These are phyloP conservation scores for Phaeolepiota aurea DNA, from an alignment of 768 basidiomycete genomes.

Conservation along the genomic window DNA sequence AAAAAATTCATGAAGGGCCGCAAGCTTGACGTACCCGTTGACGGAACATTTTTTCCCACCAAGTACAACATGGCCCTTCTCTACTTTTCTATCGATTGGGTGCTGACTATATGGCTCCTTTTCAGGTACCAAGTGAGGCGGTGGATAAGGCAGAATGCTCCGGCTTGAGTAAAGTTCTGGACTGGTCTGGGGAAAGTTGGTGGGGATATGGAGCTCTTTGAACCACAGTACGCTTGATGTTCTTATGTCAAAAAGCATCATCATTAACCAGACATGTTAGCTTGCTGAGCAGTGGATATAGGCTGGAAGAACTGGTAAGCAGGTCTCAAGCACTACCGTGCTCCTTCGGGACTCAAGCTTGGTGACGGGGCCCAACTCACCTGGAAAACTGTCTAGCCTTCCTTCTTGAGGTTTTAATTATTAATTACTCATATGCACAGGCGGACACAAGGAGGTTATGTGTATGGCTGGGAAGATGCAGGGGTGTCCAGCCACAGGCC, in stretches of 20 bases:
- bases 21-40: too few species aligned
- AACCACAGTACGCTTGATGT: slow-evolving; percentile 19
- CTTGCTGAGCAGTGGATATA: slow-evolving; percentile 30
- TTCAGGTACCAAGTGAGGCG: slow-evolving; percentile 26
- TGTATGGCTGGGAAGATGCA: neutral
- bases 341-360: too few species aligned
- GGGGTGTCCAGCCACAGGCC: neutral
- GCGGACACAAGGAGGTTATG: neutral
- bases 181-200: slow-evolving; percentile 22
- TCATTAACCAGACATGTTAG: slow-evolving; percentile 7
- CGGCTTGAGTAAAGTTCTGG: slow-evolving; percentile 16
- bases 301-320: slow-evolving; percentile 32
- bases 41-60: too few species aligned
- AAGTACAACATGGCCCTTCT: too few species aligned
- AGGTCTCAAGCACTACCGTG: too few species aligned
- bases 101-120: too few species aligned
- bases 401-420: too few species aligned
- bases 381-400: too few species aligned
- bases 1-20: too few species aligned
- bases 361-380: too few species aligned
- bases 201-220: slow-evolving; percentile 27
- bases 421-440: too few species aligned
- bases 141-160: slow-evolving; percentile 34
- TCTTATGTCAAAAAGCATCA: neutral
- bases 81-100: too few species aligned